Conservation (phyloP, 192 early-diverging fungal species). For the Polychytrium aggregatum region DNA sequence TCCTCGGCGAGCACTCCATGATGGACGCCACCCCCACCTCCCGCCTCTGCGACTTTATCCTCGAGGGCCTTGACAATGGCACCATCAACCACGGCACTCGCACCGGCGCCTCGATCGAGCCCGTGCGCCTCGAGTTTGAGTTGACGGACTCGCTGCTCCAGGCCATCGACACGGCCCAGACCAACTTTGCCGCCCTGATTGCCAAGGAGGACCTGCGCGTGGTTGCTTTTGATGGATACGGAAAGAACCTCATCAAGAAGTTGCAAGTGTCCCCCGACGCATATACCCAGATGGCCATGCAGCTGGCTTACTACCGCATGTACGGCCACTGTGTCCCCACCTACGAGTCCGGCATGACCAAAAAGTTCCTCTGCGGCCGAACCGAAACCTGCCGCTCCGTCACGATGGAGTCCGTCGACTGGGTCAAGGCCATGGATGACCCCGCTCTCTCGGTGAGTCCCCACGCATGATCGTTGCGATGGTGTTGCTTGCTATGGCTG, state of each 20-base stretch:
- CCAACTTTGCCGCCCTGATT: slow-evolving; percentile 70
- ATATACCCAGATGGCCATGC: slow-evolving; percentile 79
- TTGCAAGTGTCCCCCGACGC: slow-evolving; percentile 39
- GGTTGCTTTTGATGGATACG: slow-evolving; percentile 75
- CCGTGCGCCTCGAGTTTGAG: slow-evolving; percentile 63
- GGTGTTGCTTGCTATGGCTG: too few species aligned
- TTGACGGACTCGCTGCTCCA: slow-evolving; percentile 45
- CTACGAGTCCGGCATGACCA: slow-evolving; percentile 88
- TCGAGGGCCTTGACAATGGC: slow-evolving; percentile 37
- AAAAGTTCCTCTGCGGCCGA: slow-evolving; percentile 85
- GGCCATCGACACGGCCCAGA: slow-evolving; percentile 54
- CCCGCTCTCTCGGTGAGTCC: slow-evolving; percentile 15
- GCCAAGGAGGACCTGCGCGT: slow-evolving; percentile 73
- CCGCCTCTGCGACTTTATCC: slow-evolving; percentile 71
- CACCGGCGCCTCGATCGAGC: slow-evolving; percentile 32
- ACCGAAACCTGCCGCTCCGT: slow-evolving; percentile 89
- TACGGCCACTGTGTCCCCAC: slow-evolving; percentile 67
- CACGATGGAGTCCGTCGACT: slow-evolving; percentile 59
- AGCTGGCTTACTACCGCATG: slow-evolving; percentile 90
- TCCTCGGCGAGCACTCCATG: slow-evolving; percentile 73
- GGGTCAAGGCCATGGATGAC: slow-evolving; percentile 81
- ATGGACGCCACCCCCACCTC: slow-evolving; percentile 91
- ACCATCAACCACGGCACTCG: slow-evolving; percentile 63
- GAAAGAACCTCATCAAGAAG: slow-evolving; percentile 90
- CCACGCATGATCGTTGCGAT: too few species aligned